Conservation (phyloP, 257 asterid genomes). For the Przewalskia tangutica region DNA sequence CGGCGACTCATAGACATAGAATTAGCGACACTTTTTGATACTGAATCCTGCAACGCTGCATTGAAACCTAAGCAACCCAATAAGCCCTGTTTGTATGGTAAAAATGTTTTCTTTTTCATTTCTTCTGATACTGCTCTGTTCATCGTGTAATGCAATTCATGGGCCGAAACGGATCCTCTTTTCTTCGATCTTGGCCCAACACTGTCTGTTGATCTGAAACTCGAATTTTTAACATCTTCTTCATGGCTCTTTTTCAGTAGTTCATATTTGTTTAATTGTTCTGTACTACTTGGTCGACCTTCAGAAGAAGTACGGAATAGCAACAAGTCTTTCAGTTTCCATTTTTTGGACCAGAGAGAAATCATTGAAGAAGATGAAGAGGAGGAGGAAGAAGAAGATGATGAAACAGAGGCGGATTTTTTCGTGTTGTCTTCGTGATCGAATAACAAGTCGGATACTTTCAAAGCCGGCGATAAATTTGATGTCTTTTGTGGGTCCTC, state of each 20-base stretch:
- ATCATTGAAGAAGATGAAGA: neutral
- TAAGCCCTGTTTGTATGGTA: slow-evolving; percentile 75
- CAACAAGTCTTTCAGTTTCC: slow-evolving; percentile 74
- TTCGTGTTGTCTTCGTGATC: slow-evolving; percentile 28
- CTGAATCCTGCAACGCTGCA: slow-evolving; percentile 27
- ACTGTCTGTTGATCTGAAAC: slow-evolving; percentile 65
- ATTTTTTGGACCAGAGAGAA: slow-evolving; percentile 57
- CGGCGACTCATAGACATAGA: slow-evolving; percentile 32
- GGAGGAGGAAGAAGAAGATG: neutral
- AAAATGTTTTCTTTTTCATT: slow-evolving; percentile 58
- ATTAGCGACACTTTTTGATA: slow-evolving; percentile 31
- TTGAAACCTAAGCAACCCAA: slow-evolving; percentile 77
- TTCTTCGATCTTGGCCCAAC: slow-evolving; percentile 36
- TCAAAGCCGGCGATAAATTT: neutral
- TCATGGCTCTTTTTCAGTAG: slow-evolving; percentile 29
- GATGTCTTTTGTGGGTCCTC: neutral
- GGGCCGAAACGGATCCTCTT: slow-evolving; percentile 57
- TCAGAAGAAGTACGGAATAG: slow-evolving; percentile 90
- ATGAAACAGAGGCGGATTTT: neutral
- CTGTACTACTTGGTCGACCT: slow-evolving; percentile 43
- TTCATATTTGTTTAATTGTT: slow-evolving; percentile 33
- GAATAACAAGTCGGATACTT: slow-evolving; percentile 56
- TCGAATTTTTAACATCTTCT: slow-evolving; percentile 47
- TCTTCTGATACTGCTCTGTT: slow-evolving; percentile 74
- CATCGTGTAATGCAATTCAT: slow-evolving; percentile 67